These are phyloP conservation scores for Candida maris DNA, from an alignment of 805 yeast genomes.

Conservation along the genomic window DNA sequence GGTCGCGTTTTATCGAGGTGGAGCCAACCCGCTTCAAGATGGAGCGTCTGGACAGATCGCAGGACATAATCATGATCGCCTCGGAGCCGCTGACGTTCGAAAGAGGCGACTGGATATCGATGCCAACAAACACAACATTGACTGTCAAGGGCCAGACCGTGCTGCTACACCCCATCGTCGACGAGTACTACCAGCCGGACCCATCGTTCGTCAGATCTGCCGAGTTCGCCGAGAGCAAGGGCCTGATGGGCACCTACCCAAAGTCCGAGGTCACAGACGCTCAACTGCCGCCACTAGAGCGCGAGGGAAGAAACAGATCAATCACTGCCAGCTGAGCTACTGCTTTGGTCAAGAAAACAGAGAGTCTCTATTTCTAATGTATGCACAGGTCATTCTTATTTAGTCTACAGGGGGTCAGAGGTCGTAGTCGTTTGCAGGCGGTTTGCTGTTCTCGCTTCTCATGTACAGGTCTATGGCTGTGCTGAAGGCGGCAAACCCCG, in stretches of 20 bases:
- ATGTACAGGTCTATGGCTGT: constrained; percentile 84
- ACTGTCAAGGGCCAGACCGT: constrained; percentile 85
- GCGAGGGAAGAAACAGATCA: constrained; percentile 53
- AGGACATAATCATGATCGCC: constrained; percentile 91
- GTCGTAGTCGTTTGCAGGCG: constrained; percentile 88
- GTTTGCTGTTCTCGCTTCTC: constrained; percentile 77
- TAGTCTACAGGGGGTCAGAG: constrained; percentile 29
- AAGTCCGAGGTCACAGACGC: constrained; percentile 46
- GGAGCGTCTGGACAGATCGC: constrained; percentile 91
- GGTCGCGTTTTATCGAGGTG: constrained; percentile 84
- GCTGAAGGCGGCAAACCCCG: constrained; percentile 95
- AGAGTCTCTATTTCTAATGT: too few relatives aligned
- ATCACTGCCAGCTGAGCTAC: constrained; percentile 1
- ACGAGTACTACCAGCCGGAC: constrained; percentile 79
- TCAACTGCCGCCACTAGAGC: constrained; percentile 72
- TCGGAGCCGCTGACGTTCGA: constrained; percentile 96
- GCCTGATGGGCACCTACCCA: constrained; percentile 90
- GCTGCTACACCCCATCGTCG: constrained; percentile 83
- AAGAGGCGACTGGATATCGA: constrained; percentile 95
- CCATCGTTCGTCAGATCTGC: constrained; percentile 68
- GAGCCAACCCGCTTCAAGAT: constrained; percentile 89
- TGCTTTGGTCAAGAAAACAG: too few relatives aligned
- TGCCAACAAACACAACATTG: constrained; percentile 85
- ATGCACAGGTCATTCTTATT: too few relatives aligned
- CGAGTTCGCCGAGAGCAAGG: constrained; percentile 82